A percentile compares a stretch with the other conserved stretches of the same genome.
These are phyloP conservation scores for Capsicum rhomboideum DNA, from an alignment of 257 asterid species.

Conservation along the genomic window DNA sequence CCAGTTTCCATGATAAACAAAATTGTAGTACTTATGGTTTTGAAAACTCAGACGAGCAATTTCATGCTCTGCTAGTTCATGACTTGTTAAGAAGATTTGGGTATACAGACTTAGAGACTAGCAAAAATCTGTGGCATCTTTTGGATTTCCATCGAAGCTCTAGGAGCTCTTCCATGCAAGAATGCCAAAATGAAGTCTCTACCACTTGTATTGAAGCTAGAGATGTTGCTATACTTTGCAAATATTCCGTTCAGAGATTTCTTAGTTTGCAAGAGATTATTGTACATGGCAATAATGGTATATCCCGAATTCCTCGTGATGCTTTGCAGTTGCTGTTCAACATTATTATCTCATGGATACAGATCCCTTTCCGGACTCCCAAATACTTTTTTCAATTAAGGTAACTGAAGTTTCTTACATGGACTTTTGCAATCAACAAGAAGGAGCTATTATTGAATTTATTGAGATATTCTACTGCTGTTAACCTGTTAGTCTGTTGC, in stretches of 20 bases:
- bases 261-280: constrained; percentile 26
- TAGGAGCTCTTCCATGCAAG: constrained; percentile 23
- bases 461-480: background rate
- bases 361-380: constrained; percentile 63
- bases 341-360: constrained; percentile 41
- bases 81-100: constrained; percentile 55
- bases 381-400: constrained; percentile 54
- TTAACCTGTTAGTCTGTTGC: background rate
- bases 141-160: constrained; percentile 24
- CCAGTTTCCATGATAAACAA: constrained; percentile 29
- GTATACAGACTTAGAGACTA: constrained; percentile 30
- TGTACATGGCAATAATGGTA: constrained; percentile 14
- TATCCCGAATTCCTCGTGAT: constrained; percentile 13
- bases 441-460: background rate
- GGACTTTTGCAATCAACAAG: background rate
- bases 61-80: constrained; percentile 36
- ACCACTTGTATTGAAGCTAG: constrained; percentile 25
- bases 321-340: constrained; percentile 41
- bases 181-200: constrained; percentile 25
- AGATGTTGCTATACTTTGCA: constrained; percentile 39
- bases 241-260: constrained; percentile 43
- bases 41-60: constrained; percentile 21
- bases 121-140: constrained; percentile 41
- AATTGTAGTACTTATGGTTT: constrained; percentile 4
- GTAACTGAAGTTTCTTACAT: constrained; percentile 17